These are phyloP conservation scores for Metschnikowia peoriensis DNA, from an alignment of 805 yeast genomes.

Conservation along the genomic window DNA sequence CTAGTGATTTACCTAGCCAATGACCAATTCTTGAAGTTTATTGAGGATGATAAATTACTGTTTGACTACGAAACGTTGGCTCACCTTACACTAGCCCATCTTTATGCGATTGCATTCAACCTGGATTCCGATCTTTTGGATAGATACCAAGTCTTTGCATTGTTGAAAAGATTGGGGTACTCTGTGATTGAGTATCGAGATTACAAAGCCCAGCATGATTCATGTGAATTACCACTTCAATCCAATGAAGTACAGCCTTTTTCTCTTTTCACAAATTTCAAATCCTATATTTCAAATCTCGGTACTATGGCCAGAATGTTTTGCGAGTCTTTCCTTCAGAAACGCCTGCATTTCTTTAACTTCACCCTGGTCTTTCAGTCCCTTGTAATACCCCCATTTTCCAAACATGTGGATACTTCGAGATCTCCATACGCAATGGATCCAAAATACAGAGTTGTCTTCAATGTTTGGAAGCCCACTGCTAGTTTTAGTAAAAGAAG, in stretches of 20 bases:
- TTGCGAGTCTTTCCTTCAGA: neutral
- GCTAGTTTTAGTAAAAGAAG: constrained; percentile 63
- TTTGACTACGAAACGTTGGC: constrained; percentile 24
- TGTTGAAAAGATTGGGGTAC: constrained; percentile 77
- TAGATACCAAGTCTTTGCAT: constrained; percentile 64
- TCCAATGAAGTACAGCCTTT: neutral
- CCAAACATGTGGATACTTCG: constrained; percentile 10
- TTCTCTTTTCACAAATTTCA: neutral
- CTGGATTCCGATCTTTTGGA: constrained; percentile 42
- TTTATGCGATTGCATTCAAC: constrained; percentile 53
- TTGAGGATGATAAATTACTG: constrained; percentile 19
- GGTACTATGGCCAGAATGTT: constrained; percentile 2
- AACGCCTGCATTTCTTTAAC: constrained; percentile 24
- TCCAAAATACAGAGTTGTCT: constrained; percentile 39
- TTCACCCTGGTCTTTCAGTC: constrained; percentile 24
- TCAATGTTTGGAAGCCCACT: constrained; percentile 82
- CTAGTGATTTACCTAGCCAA: constrained; percentile 29
- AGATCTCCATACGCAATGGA: constrained; percentile 6
- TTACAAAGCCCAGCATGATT: neutral
- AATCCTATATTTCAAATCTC: neutral
- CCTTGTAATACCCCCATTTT: constrained; percentile 18
- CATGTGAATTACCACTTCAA: neutral
- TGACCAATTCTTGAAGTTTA: constrained; percentile 20
- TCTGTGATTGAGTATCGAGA: constrained; percentile 37
- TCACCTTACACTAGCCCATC: constrained; percentile 58